Evolutionary conservation across 331 rosid species (phyloP).

Genomic region (Arachis monticola): DNA sequence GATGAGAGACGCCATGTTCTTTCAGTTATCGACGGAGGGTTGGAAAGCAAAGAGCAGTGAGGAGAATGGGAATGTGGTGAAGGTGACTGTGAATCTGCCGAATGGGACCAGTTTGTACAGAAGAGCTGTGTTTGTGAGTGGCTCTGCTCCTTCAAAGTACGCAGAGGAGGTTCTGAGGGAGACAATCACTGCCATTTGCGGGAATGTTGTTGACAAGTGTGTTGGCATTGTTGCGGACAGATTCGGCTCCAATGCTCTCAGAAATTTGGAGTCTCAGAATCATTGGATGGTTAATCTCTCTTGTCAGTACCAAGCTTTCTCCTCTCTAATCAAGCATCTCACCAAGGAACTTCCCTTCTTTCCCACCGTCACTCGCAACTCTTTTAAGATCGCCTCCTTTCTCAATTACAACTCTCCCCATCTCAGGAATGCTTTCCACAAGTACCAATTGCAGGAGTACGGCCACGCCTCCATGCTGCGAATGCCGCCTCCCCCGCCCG

Average conservation of each 20-base stretch:
- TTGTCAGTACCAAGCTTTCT: conserved; percentile 69
- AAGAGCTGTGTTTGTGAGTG: conserved; percentile 58
- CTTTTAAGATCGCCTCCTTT: conserved; percentile 61
- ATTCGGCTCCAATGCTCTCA: conserved; percentile 66
- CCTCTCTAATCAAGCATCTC: conserved; percentile 59
- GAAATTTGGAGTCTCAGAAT: conserved; percentile 63
- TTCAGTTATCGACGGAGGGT: conserved; percentile 69
- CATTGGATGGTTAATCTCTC: conserved; percentile 81
- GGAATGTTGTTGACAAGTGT: conserved; percentile 58
- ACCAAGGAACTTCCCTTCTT: conserved; percentile 59
- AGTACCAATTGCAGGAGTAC: conserved; percentile 62
- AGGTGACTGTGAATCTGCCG: conserved; percentile 68
- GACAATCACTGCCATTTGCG: conserved; percentile 65
- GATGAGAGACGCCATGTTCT: conserved; percentile 80
- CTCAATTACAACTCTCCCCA: conserved; percentile 59
- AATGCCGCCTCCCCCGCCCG: conserved; percentile 37
- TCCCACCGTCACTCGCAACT: conserved; percentile 47
- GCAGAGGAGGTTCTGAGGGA: conserved; percentile 81
- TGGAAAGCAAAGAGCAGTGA: conserved; percentile 56
- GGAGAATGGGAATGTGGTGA: conserved; percentile 58
- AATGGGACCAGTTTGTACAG: conserved; percentile 75
- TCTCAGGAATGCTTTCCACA: conserved; percentile 57
- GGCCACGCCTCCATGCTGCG: conserved; percentile 56
- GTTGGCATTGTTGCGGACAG: conserved; percentile 77
- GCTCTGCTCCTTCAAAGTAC: conserved; percentile 59